These are phyloP conservation scores for Candida sp. DNA, from an alignment of 1,139 yeast species.

Conservation along the genomic window DNA sequence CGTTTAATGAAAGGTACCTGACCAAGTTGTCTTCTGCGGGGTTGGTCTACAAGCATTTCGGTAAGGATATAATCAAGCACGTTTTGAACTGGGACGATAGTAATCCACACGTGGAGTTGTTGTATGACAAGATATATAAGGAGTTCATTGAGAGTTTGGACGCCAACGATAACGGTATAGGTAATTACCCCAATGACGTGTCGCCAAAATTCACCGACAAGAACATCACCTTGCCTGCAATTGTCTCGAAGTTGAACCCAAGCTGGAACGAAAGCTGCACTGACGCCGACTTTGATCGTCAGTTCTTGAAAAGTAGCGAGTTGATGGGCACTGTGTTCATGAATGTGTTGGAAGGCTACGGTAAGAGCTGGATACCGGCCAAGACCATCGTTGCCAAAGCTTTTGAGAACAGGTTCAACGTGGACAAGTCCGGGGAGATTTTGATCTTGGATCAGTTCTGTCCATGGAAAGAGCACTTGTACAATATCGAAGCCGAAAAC, in stretches of 20 bases:
- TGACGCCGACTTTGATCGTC: slow-evolving; percentile 68
- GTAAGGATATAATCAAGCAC: slow-evolving; percentile 71
- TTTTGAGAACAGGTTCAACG: slow-evolving; percentile 54
- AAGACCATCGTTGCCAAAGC: slow-evolving; percentile 77
- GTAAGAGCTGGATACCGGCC: slow-evolving; percentile 93
- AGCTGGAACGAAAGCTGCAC: slow-evolving; percentile 74
- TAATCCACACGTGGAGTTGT: slow-evolving; percentile 53
- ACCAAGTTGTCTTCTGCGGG: slow-evolving; percentile 97
- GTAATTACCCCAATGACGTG: slow-evolving; percentile 63
- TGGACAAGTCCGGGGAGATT: slow-evolving; percentile 71
- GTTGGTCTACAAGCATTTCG: slow-evolving; percentile 90
- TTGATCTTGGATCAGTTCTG: slow-evolving; percentile 73
- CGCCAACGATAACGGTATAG: slow-evolving; percentile 95
- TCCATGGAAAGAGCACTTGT: slow-evolving; percentile 96
- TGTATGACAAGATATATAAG: slow-evolving; percentile 77
- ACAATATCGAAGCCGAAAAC: slow-evolving; percentile 69
- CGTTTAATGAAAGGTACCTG: slow-evolving; percentile 36
- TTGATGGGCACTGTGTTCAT: slow-evolving; percentile 85
- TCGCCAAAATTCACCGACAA: slow-evolving; percentile 37
- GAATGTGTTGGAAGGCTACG: slow-evolving; percentile 70
- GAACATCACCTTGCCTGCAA: slow-evolving; percentile 75
- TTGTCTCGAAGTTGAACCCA: slow-evolving; percentile 81
- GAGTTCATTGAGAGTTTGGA: slow-evolving; percentile 92
- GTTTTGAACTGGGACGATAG: slow-evolving; percentile 34
- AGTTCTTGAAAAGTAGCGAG: slow-evolving; percentile 72